phyloP scores from a whole-genome alignment of 192 early-diverging fungal genomes.

The Coemansia javaensis region DNA sequence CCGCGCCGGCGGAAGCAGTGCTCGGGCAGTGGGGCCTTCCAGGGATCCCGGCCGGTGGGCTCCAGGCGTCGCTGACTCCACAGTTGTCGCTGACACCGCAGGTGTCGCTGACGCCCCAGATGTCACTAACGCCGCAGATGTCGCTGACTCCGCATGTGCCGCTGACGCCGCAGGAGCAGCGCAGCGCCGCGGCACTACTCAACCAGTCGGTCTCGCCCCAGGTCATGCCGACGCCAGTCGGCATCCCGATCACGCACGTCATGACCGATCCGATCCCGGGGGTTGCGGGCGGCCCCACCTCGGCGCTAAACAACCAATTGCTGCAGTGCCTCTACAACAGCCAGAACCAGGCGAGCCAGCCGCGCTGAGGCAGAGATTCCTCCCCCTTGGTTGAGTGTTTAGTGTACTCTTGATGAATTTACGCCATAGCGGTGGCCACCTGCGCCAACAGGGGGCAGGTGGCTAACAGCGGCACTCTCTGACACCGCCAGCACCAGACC shows the following conservation, averaged over 20 bases:
- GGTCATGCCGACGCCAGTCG: constrained; percentile 28
- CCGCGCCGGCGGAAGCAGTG: too few relatives aligned
- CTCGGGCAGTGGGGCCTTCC: not conserved
- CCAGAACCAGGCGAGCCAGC: constrained; percentile 5
- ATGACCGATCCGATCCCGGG: constrained; percentile 29
- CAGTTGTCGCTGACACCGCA: too few relatives aligned
- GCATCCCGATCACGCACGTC: constrained; percentile 29
- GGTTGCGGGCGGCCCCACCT: constrained; percentile 3
- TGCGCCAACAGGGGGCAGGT: too few relatives aligned
- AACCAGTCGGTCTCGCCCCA: constrained; percentile 6
- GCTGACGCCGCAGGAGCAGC: too few relatives aligned
- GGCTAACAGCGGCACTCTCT: too few relatives aligned
- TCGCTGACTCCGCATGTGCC: not conserved
- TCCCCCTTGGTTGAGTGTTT: too few relatives aligned
- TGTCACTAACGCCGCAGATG: not conserved
- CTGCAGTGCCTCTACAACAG: constrained; percentile 3
- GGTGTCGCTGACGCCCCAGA: not conserved
- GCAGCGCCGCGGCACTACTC: not conserved
- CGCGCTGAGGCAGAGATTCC: not conserved
- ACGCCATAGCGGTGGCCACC: too few relatives aligned
- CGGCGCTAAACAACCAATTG: constrained; percentile 1
- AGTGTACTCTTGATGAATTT: too few relatives aligned
- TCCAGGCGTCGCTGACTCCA: too few relatives aligned
- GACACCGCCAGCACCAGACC: too few relatives aligned
- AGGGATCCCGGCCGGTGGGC: too few relatives aligned